Evolutionary conservation across 257 asterid species (phyloP), one percentile per base, ranked within the genome.

Genomic region (Asclepias syriaca): DNA sequence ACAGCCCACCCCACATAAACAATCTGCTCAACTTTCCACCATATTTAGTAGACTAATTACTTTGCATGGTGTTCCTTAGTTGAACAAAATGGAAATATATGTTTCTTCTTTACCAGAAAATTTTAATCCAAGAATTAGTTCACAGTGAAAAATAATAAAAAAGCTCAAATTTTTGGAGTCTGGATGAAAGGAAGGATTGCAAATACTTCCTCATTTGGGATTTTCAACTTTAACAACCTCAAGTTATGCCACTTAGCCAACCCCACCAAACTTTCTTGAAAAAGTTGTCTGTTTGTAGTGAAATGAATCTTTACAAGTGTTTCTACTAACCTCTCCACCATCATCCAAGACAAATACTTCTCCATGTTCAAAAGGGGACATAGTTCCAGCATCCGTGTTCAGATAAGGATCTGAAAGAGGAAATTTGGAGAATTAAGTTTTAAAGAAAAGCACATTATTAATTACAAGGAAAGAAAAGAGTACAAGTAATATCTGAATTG

Each of bases 321-420:
- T 46, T 57, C 43, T 71, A 70, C 92, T 84, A 78, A 93, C 98
- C 98, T 93, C 98, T 54, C 98, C 98, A 58, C 98, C 98, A 75
- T 93, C 98, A 77, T 93, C 98, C 71, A 93, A 81, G 73, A 93
- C 98, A 75, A 72, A 93, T 12, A 93, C 98, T 85, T 93, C 98
- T 54, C 97, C 98, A 76, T 93, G 98, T 77, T 93, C 98, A 63
- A 93, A 90, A 63, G 98, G 98, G 19, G 98, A 93, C 98, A 93
- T 93, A 48, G 97, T 93, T 73, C 98, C 98, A 71, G 97, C 98
- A 84, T 93, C 98, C 3, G 87, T 86, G 77, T 90, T 93, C 83
- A 93, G 78, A 83, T 93, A 93, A 81, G 98, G 98, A 86, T 93
- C 98, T 93, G 87, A 65, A 78, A 55, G 58, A 34, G n/a, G 45